Evolutionary conservation across 1,284 basidiomycete genomes (phyloP).

Genomic region (Leccinum solheimii): DNA sequence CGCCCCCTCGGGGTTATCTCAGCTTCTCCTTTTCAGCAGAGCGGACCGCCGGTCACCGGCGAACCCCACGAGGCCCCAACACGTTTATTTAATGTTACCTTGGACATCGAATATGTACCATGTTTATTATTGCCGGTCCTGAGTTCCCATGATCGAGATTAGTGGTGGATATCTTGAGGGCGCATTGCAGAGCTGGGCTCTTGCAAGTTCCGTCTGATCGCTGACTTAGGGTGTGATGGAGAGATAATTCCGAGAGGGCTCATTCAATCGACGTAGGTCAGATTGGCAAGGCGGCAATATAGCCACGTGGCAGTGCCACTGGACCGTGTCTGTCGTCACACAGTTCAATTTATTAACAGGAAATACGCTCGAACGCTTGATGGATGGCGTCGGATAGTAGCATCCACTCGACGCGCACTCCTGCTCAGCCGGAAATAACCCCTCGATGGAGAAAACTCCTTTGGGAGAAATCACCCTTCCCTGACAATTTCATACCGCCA

Average conservation of each 20-base stretch:
- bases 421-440: neutral
- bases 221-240: conserved; percentile 1
- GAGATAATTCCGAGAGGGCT: conserved; percentile 13
- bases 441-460: conserved; percentile 78
- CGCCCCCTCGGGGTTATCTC: conserved; percentile 34
- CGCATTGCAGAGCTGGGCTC: neutral
- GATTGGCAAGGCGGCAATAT: conserved; percentile 1
- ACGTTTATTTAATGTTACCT: conserved; percentile 37
- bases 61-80: conserved; percentile 34
- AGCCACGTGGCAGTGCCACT: conserved; percentile 9
- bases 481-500: conserved; percentile 88
- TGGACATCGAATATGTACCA: conserved; percentile 20
- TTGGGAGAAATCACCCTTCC: conserved; percentile 76
- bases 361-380: neutral
- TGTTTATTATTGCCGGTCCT: conserved; percentile 11
- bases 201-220: conserved; percentile 4
- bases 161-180: conserved; percentile 6
- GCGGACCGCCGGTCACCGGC: conserved; percentile 24
- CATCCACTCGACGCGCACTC: neutral
- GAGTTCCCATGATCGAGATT: conserved; percentile 27
- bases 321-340: conserved; percentile 4
- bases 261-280: conserved; percentile 7
- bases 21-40: conserved; percentile 18
- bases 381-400: conserved; percentile 6
- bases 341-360: neutral